Base-by-base conservation (phyloP, 1,139 yeast species). In the Candida neerlandica region DNA sequence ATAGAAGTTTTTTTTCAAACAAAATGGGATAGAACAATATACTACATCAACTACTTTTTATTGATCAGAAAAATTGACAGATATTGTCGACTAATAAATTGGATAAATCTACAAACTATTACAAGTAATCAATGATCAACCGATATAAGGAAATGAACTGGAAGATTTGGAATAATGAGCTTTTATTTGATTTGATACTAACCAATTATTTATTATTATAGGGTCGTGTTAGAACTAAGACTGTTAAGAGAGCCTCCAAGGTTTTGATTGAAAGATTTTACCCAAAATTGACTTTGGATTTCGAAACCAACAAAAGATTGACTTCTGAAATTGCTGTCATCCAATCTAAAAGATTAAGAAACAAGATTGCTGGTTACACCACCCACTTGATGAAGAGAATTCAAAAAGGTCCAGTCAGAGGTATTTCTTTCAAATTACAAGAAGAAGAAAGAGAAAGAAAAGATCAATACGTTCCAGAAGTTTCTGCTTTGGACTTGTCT, bases 391-490 rank as follows among this genome's bases (percentile, higher is more conserved):
- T 94, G 99, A 92, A 90, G 87, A 92, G 99, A 85, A 94, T 94
- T 75, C 99, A 95, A 83, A 94, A 94, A 86, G 99, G 99, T 75
- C 99, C 99, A 84, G 99, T 94, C 70, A 92, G 98, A 87, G 99
- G 99, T 85, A 95, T 94, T 69, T 94, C 99, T 71, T 94, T 94
- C 97, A 95, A 95, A 83, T 90, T 94, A 75, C 99, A 94, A 86
- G 99, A 94, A 84, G 99, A 94, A 84, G 99, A 95, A 86, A 94
- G 99, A 87, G 99, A 95, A 84, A 89, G 99, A 85, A 94, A 95
- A 84, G 99, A 95, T 81, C 99, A 95, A 85, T 95, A 92, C 82
- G 99, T 95, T 72, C 99, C 99, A 81, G 98, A 92, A 78, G 96
- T 92, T 73, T 95, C 99, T 76, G 99, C 99, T 77, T 89, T 95